Conservation (phyloP, 1,139 yeast genomes). For the Suhomyces taliae region DNA sequence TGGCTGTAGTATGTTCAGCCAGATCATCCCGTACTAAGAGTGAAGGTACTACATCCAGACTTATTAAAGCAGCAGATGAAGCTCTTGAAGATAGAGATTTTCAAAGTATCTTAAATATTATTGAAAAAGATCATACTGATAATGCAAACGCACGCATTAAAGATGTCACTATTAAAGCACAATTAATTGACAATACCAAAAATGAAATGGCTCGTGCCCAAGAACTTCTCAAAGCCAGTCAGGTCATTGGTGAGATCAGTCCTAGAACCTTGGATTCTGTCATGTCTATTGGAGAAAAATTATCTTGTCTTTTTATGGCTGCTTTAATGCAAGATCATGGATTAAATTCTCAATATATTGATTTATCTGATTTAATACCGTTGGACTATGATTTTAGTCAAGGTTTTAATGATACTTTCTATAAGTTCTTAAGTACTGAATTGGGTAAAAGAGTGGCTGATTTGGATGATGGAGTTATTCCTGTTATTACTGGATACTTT, state of each 20-base stretch:
- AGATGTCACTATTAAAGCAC: slow-evolving; percentile 41
- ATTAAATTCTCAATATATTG: slow-evolving; percentile 72
- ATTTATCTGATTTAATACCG: slow-evolving; percentile 71
- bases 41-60: slow-evolving; percentile 91
- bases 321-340: slow-evolving; percentile 82
- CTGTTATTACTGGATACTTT: slow-evolving; percentile 93
- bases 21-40: slow-evolving; percentile 86
- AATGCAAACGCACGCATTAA: slow-evolving; percentile 65
- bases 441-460: slow-evolving; percentile 57
- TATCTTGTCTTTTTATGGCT: slow-evolving; percentile 86
- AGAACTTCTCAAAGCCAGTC: slow-evolving; percentile 79
- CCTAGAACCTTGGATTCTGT: slow-evolving; percentile 85
- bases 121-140: slow-evolving; percentile 72
- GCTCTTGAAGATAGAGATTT: slow-evolving; percentile 63
- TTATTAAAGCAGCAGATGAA: slow-evolving; percentile 75
- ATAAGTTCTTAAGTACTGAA: slow-evolving; percentile 57
- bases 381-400: slow-evolving; percentile 52
- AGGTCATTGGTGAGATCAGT: slow-evolving; percentile 87
- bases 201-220: slow-evolving; percentile 66
- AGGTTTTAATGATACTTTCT: slow-evolving; percentile 68
- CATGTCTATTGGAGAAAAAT: slow-evolving; percentile 91
- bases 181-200: slow-evolving; percentile 57
- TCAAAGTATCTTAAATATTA: slow-evolving; percentile 53
- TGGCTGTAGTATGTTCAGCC: slow-evolving; percentile 97
- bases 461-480: slow-evolving; percentile 56